Percentiles rank a stretch among this genome's conserved stretches.
phyloP scores from a whole-genome alignment of 176 grass and related monocot species.

The Hyparrhenia diplandra region DNA sequence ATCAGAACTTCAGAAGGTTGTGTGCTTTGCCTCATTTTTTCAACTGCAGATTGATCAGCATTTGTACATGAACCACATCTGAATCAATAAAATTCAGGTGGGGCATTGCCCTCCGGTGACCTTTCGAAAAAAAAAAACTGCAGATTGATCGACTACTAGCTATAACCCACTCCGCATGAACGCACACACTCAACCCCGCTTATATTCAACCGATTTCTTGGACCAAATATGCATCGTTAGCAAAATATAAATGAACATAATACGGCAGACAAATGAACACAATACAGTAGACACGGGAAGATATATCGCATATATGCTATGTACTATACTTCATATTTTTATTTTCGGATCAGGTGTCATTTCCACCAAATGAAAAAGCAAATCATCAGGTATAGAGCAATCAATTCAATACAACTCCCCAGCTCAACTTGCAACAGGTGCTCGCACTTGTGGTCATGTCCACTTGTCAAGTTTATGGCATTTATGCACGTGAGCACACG shows the following conservation, averaged over 20 bases:
- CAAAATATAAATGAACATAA: not conserved
- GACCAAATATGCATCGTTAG: not conserved
- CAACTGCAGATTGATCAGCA: too few species aligned
- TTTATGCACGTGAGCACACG: conserved; percentile 8
- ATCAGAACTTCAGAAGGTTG: too few species aligned
- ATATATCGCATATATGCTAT: not conserved
- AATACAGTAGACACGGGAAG: not conserved
- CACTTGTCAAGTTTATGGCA: not conserved
- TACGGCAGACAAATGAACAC: not conserved
- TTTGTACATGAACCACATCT: too few species aligned
- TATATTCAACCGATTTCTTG: not conserved
- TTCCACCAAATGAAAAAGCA: not conserved
- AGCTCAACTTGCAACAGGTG: conserved; percentile 17
- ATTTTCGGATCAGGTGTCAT: not conserved
- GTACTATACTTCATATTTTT: not conserved
- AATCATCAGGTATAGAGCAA: not conserved
- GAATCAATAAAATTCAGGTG: too few species aligned
- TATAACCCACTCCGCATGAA: not conserved
- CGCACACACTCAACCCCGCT: not conserved
- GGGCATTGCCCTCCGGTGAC: too few species aligned
- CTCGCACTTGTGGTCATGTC: not conserved
- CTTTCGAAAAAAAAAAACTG: too few species aligned
- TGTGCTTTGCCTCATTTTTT: too few species aligned
- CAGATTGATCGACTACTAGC: too few species aligned
- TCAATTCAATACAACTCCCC: not conserved